A percentile compares a stretch with the other conserved stretches of the same genome.
phyloP scores from a whole-genome alignment of 257 asterid genomes.

The Echites panduratus region DNA sequence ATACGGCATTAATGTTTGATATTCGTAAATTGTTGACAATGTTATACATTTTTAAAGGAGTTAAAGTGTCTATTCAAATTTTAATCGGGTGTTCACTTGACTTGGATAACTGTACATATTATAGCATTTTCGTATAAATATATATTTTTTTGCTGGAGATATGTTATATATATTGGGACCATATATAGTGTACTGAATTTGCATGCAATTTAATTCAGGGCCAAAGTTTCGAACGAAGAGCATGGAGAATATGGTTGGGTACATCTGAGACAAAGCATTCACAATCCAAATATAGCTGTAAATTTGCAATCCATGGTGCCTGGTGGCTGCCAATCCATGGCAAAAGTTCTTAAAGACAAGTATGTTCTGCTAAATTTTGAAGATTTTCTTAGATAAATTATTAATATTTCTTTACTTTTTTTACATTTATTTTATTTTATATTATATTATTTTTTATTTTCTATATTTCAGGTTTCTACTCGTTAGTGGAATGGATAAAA shows the following conservation, averaged over 20 bases:
- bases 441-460: neutral
- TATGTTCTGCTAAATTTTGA: conserved; percentile 18
- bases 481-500: conserved; percentile 45
- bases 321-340: conserved; percentile 75
- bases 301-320: conserved; percentile 65
- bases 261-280: conserved; percentile 84
- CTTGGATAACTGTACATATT: too few relatives aligned
- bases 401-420: neutral
- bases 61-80: too few relatives aligned
- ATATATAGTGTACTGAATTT: too few relatives aligned
- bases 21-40: too few relatives aligned
- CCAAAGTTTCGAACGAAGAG: conserved; percentile 46
- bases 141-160: too few relatives aligned
- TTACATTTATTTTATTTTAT: neutral
- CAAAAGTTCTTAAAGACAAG: conserved; percentile 57
- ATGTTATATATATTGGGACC: too few relatives aligned
- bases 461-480: conserved; percentile 49
- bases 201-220: too few relatives aligned
- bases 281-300: conserved; percentile 87
- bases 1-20: too few relatives aligned
- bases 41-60: too few relatives aligned
- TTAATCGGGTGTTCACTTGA: too few relatives aligned
- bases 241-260: conserved; percentile 71
- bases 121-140: too few relatives aligned
- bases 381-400: neutral